Evolutionary conservation across 1,139 yeast species (phyloP).

Genomic region (Kodamaea arcana): DNA sequence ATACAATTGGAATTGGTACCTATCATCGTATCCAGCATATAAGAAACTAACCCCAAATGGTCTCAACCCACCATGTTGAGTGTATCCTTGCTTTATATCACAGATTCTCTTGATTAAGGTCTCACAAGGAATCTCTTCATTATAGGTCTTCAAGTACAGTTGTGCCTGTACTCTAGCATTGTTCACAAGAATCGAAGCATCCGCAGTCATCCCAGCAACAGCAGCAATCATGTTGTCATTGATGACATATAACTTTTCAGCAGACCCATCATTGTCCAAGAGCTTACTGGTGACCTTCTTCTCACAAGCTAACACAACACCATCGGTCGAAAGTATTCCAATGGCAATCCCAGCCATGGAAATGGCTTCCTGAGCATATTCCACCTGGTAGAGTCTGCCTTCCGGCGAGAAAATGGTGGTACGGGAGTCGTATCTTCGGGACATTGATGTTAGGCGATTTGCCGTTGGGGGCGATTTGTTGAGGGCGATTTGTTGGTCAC

Average conservation of each 20-base stretch:
- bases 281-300: slow-evolving; percentile 89
- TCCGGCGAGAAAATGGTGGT: slow-evolving; percentile 98
- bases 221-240: slow-evolving; percentile 83
- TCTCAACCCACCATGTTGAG: slow-evolving; percentile 97
- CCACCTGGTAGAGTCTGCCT: slow-evolving; percentile 93
- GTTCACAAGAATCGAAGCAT: slow-evolving; percentile 87
- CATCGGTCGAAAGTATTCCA: slow-evolving; percentile 88
- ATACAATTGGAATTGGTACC: slow-evolving; percentile 86
- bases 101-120: slow-evolving; percentile 83
- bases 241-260: slow-evolving; percentile 86
- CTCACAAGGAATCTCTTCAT: slow-evolving; percentile 91
- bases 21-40: slow-evolving; percentile 92
- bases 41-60: slow-evolving; percentile 97
- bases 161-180: slow-evolving; percentile 87
- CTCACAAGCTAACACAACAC: slow-evolving; percentile 95
- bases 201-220: slow-evolving; percentile 98
- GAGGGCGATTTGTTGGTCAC: no score
- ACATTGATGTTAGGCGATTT: no score
- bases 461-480: no score
- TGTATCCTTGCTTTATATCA: slow-evolving; percentile 95
- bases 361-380: slow-evolving; percentile 95
- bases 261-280: slow-evolving; percentile 87
- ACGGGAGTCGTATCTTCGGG: slow-evolving; percentile 80
- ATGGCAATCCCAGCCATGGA: slow-evolving; percentile 98
- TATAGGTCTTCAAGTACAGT: slow-evolving; percentile 75